Evolutionary conservation across 495 filamentous ascomycete genomes (phyloP), one percentile per base, ranked within the genome.

Genomic region (Podospora pseudocomata): DNA sequence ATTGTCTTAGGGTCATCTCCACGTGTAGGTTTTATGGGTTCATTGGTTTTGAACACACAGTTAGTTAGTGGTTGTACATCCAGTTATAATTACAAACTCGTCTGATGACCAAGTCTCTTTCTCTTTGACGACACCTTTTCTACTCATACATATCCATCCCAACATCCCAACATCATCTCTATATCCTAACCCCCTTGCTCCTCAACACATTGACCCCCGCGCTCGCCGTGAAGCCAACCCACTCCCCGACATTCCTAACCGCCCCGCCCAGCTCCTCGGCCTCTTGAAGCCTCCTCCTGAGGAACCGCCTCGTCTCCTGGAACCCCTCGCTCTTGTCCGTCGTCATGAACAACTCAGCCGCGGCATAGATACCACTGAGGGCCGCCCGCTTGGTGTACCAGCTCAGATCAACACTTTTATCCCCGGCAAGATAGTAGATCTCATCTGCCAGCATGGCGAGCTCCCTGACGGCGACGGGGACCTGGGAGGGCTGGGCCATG

Each of bases 361-460:
- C 90, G 27, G 92, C 91, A 75, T 98, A 99, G 71, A 97, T 87
- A 13, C 87, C 83, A 3, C 90, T 86, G 5, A 98, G 81, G 1
- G 87, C 87, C 5, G 89, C 86, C 5, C 95, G 88, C 77, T 95
- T 95, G 65, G 93, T 91, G 76, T 98, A 99, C 95, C 95, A 98
- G 13, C 85, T 86, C 0, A 87, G 84, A 74, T 97, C 94, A 69
- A 97, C 90, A 16, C 87, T 86, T 4, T 80, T 80, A 76, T 97
- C 96, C 56, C 92, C 92, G 0, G 96, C 87, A 2, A 97, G 87
- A 71, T 85, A 91, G 77, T 89, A 88, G 32, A 99, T 94, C 79
- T 99, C 95, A 78, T 95, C 93, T 6, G 90, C 85, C 2, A 99
- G 88, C 54, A 84, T 80, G 39, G 90, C 88, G 15, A 99, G 86